phyloP scores from a whole-genome alignment of 2,329 filamentous ascomycete genomes.

The Paraphaeosphaeria minitans region DNA sequence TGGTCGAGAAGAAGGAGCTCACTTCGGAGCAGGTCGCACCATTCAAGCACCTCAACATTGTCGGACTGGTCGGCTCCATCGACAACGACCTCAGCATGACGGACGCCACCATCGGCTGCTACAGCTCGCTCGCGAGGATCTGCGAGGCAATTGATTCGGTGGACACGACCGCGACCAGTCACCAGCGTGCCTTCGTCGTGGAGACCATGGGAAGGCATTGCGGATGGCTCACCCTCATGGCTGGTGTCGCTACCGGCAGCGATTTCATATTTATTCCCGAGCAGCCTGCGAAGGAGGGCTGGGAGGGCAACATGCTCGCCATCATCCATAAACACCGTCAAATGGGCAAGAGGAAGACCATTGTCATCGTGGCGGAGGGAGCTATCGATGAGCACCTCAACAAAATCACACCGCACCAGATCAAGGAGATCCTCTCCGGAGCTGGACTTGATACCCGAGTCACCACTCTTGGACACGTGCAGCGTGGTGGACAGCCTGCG shows the following conservation, averaged over 20 bases:
- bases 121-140: slow-evolving; percentile 89
- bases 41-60: slow-evolving; percentile 90
- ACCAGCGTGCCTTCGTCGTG: slow-evolving; percentile 95
- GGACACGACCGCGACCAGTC: slow-evolving; percentile 90
- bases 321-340: slow-evolving; percentile 70
- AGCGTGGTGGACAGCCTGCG: slow-evolving; percentile 88
- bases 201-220: slow-evolving; percentile 97
- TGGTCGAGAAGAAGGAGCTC: slow-evolving; percentile 76
- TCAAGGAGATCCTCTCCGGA: slow-evolving; percentile 86
- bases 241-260: slow-evolving; percentile 90
- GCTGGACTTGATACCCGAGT: slow-evolving; percentile 90
- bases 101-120: slow-evolving; percentile 96
- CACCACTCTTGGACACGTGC: slow-evolving; percentile 95
- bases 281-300: slow-evolving; percentile 83
- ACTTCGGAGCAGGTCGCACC: slow-evolving; percentile 72
- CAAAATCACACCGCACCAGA: slow-evolving; percentile 78
- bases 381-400: slow-evolving; percentile 73
- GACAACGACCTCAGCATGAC: slow-evolving; percentile 98
- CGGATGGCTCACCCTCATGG: slow-evolving; percentile 96
- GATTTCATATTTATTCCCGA: slow-evolving; percentile 98
- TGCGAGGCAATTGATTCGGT: slow-evolving; percentile 97
- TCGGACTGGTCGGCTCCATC: slow-evolving; percentile 94
- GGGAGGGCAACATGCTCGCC: slow-evolving; percentile 62
- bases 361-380: slow-evolving; percentile 96
- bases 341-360: slow-evolving; percentile 94